Percentiles rank a stretch among this genome's conserved stretches.
phyloP scores from a whole-genome alignment of 2,329 filamentous ascomycete genomes.

The Venturia pyrina region DNA sequence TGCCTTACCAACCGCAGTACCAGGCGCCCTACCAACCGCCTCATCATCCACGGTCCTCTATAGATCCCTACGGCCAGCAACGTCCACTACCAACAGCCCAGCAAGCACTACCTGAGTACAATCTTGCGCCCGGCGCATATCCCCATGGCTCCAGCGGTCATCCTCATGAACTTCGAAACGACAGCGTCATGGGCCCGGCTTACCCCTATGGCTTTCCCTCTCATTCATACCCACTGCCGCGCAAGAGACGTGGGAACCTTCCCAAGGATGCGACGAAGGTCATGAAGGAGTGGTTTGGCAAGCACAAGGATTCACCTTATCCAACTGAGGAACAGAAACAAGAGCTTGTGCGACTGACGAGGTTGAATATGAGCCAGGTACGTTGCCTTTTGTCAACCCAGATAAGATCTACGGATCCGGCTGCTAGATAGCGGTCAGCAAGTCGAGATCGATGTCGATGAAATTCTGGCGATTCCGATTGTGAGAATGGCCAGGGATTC shows the following conservation, averaged over 20 bases:
- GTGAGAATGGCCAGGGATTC: neutral
- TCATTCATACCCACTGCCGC: neutral
- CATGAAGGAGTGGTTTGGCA: slow-evolving; percentile 67
- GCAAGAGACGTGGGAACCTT: slow-evolving; percentile 59
- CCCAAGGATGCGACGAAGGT: slow-evolving; percentile 85
- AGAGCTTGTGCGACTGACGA: slow-evolving; percentile 65
- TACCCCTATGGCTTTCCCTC: neutral
- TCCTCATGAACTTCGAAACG: neutral
- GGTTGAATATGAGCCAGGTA: slow-evolving; percentile 65
- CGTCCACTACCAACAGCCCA: neutral
- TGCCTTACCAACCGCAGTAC: neutral
- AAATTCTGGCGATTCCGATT: neutral
- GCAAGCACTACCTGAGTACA: neutral
- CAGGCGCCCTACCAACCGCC: neutral
- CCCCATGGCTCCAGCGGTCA: neutral
- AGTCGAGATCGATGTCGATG: neutral
- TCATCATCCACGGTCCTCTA: neutral
- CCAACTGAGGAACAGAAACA: slow-evolving; percentile 80
- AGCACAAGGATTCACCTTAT: slow-evolving; percentile 70
- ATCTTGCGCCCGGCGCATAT: neutral
- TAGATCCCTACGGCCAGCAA: neutral
- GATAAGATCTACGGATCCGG: neutral
- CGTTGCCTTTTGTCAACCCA: neutral
- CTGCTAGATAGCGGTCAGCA: neutral
- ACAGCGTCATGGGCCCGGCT: neutral